phyloP scores from a whole-genome alignment of 768 basidiomycete species.

The Termitomyces sp. region DNA sequence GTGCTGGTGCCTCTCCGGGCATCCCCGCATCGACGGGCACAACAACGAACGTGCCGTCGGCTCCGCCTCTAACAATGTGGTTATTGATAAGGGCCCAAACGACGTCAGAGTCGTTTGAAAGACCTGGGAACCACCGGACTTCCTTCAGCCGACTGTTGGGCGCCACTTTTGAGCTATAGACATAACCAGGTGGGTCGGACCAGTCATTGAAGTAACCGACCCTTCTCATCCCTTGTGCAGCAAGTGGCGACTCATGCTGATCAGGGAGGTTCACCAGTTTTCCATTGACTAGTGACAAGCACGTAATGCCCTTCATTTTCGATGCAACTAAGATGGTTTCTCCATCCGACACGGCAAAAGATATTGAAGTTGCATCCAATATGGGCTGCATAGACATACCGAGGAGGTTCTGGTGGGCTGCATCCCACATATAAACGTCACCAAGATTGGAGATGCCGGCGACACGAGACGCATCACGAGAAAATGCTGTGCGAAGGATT shows the following conservation, averaged over 20 bases:
- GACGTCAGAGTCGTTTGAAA: background rate
- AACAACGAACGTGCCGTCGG: slow-evolving; percentile 4
- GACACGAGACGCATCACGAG: background rate
- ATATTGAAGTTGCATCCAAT: background rate
- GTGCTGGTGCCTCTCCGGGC: no score
- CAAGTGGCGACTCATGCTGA: no score
- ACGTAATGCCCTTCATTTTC: no score
- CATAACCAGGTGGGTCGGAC: background rate
- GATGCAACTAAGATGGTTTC: background rate
- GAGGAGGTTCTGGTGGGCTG: background rate
- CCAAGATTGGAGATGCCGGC: background rate
- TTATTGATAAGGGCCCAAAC: background rate
- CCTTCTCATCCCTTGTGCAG: background rate
- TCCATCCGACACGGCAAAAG: background rate
- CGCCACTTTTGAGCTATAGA: background rate
- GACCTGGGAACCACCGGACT: background rate
- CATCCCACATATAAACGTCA: slow-evolving; percentile 1
- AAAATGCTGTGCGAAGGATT: background rate
- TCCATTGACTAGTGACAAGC: background rate
- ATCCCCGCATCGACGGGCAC: background rate
- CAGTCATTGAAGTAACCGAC: background rate
- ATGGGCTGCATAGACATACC: background rate
- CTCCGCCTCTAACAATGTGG: background rate
- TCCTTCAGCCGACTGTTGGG: background rate
- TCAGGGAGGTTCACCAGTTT: background rate